Evolutionary conservation across 306 rosid species (phyloP).

Genomic region (Medicago truncatula): MtrunA17r5.0-ANR NC_053046.1:13885501-13886000

Average conservation of each 20-base stretch:
- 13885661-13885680: no score
- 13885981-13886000: constrained; percentile 31
- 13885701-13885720: not conserved
- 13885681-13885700: not conserved
- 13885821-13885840: constrained; percentile 18
- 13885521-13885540: no score
- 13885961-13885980: constrained; percentile 24
- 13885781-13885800: constrained; percentile 8
- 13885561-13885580: no score
- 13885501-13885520: no score
- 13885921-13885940: constrained; percentile 33
- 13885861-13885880: not conserved
- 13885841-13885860: constrained; percentile 22
- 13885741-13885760: constrained; percentile 30
- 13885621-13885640: no score
- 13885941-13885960: constrained; percentile 45
- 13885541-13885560: no score
- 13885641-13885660: no score
- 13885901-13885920: constrained; percentile 46
- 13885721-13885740: not conserved
- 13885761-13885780: not conserved
- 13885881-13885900: constrained; percentile 35
- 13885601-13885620: no score
- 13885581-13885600: no score
- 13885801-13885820: constrained; percentile 31